phyloP scores from a whole-genome alignment of 1,284 basidiomycete genomes.

The Papiliotrema fonsecae region DNA sequence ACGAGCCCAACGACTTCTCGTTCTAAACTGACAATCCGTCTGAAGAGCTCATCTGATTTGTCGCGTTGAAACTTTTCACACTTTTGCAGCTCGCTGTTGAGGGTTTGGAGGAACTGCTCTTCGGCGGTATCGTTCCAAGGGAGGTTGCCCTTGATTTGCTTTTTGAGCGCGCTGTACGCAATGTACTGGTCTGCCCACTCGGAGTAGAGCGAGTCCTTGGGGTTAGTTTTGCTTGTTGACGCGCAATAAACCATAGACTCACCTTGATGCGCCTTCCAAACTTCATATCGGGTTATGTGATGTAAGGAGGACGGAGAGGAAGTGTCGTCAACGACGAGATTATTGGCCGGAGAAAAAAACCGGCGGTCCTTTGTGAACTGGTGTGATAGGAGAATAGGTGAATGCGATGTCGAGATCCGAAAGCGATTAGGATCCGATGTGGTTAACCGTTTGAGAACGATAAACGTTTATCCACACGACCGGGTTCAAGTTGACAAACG shows the following conservation, averaged over 20 bases:
- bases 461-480: too few species aligned
- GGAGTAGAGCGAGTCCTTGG: conserved; percentile 73
- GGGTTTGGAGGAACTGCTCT: conserved; percentile 67
- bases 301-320: background rate
- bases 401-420: too few species aligned
- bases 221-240: conserved; percentile 5
- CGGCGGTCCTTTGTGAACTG: too few species aligned
- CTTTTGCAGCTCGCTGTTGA: conserved; percentile 88
- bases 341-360: too few species aligned
- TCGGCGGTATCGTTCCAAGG: conserved; percentile 76
- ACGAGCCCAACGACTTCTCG: conserved; percentile 73
- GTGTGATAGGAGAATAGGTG: too few species aligned
- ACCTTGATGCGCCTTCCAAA: conserved; percentile 85
- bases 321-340: background rate
- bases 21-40: conserved; percentile 74
- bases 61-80: conserved; percentile 90
- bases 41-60: conserved; percentile 81
- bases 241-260: conserved; percentile 22
- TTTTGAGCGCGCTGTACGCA: conserved; percentile 82
- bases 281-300: conserved; percentile 58
- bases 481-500: too few species aligned
- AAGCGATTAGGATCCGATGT: too few species aligned
- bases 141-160: conserved; percentile 64
- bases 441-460: too few species aligned
- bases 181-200: conserved; percentile 90